Percentiles rank a stretch among this genome's conserved stretches.
Conservation (phyloP, 768 basidiomycete species). For the Pleurotus tuber-regium region DNA sequence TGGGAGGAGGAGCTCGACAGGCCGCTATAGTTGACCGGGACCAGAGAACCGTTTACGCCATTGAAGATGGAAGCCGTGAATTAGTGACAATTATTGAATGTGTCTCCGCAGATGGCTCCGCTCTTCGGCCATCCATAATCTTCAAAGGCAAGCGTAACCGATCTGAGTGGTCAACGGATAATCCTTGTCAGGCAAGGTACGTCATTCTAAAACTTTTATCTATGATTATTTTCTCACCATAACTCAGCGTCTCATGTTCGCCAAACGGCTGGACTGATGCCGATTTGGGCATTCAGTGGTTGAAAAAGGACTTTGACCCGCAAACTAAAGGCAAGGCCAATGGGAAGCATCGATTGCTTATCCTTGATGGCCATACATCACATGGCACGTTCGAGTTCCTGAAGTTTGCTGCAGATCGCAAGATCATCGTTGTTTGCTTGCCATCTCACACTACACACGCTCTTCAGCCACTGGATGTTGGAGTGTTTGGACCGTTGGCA, state of each 20-base stretch:
- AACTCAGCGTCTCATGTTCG: constrained; percentile 28
- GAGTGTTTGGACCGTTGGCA: constrained; percentile 34
- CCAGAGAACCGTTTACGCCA: constrained; percentile 15
- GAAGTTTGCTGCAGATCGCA: constrained; percentile 21
- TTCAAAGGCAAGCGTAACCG: constrained; percentile 29
- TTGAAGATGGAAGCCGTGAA: constrained; percentile 34
- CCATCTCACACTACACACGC: constrained; percentile 34
- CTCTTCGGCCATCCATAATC: constrained; percentile 34
- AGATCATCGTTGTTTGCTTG: constrained; percentile 33
- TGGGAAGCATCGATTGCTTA: constrained; percentile 25
- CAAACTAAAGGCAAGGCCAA: constrained; percentile 16
- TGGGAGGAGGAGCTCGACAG: constrained; percentile 16
- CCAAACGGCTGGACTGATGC: constrained; percentile 40
- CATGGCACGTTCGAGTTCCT: constrained; percentile 32
- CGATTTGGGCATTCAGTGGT: constrained; percentile 30
- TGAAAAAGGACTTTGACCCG: constrained; percentile 32
- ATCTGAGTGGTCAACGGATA: constrained; percentile 21
- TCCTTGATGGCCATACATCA: constrained; percentile 38
- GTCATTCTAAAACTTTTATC: constrained; percentile 9
- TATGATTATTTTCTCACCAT: not conserved
- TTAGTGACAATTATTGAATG: constrained; percentile 46
- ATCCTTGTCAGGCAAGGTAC: constrained; percentile 28
- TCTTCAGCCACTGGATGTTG: constrained; percentile 34
- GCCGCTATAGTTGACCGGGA: constrained; percentile 16
- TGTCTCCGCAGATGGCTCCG: constrained; percentile 39